Conservation (phyloP, 306 rosid genomes). For the Corylus heterophylla region DNA sequence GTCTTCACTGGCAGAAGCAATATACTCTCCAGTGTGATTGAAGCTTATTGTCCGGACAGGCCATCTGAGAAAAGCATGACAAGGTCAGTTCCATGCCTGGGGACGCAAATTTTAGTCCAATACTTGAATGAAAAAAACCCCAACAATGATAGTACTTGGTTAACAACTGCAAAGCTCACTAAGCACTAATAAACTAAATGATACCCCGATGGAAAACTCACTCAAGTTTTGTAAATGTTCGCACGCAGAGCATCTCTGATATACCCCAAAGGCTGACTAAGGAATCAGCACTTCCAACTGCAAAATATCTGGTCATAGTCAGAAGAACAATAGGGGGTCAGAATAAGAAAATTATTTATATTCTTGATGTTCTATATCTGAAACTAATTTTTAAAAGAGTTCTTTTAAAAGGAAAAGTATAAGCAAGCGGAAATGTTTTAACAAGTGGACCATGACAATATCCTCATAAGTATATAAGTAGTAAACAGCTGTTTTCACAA, state of each 20-base stretch:
- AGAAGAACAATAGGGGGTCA: constrained; percentile 2
- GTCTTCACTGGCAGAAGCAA: constrained; percentile 95
- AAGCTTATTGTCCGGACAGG: constrained; percentile 95
- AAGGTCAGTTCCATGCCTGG: constrained; percentile 12
- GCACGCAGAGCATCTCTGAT: constrained; percentile 94
- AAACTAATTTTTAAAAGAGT: neutral
- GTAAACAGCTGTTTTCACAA: neutral
- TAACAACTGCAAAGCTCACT: neutral
- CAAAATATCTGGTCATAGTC: constrained; percentile 62
- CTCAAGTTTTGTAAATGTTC: constrained; percentile 92
- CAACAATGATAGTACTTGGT: neutral
- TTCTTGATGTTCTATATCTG: neutral
- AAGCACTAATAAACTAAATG: constrained; percentile 21
- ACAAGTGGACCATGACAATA: neutral
- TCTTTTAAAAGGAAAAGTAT: neutral
- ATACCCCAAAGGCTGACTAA: constrained; percentile 94
- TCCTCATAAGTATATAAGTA: neutral
- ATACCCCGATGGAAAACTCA: constrained; percentile 39
- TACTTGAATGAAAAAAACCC: neutral
- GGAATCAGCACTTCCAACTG: constrained; percentile 98
- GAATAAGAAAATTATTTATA: neutral
- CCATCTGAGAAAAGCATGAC: constrained; percentile 57
- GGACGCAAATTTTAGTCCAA: neutral
- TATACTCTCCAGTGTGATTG: constrained; percentile 79
- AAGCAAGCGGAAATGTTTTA: neutral